Conservation (phyloP, 2,329 filamentous ascomycete species). For the Botrytis squamosa region DNA sequence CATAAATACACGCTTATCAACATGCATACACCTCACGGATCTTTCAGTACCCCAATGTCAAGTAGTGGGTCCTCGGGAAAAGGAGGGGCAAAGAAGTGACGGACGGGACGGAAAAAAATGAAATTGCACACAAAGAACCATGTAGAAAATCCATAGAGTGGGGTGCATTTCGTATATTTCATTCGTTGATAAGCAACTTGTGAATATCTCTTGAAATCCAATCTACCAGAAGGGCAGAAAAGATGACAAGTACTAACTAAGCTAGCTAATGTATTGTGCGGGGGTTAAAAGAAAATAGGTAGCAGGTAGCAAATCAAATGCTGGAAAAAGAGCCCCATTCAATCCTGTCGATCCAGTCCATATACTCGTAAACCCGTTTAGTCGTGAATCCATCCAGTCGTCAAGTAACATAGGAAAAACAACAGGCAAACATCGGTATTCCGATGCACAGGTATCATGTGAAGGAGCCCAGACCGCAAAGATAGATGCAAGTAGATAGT, state of each 20-base stretch:
- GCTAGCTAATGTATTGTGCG: conserved; percentile 12
- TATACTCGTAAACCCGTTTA: neutral
- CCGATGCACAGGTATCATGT: conserved; percentile 22
- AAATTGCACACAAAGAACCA: neutral
- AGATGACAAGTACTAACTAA: conserved; percentile 6
- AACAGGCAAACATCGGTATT: conserved; percentile 20
- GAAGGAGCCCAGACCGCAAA: conserved; percentile 14
- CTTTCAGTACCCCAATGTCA: neutral
- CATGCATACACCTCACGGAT: neutral
- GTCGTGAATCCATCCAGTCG: neutral
- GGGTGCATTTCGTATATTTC: conserved; percentile 18
- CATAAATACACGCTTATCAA: neutral
- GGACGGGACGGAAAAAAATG: neutral
- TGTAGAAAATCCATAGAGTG: neutral
- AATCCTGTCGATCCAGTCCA: neutral
- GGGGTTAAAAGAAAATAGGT: conserved; percentile 1
- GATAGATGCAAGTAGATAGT: conserved; percentile 15
- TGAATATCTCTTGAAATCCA: neutral
- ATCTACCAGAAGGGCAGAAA: conserved; percentile 13
- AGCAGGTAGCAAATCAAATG: conserved; percentile 4
- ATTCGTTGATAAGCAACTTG: conserved; percentile 19
- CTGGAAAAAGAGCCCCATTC: conserved; percentile 7
- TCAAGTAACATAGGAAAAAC: conserved; percentile 15
- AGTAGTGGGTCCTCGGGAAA: neutral
- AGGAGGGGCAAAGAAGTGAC: neutral